Percentiles rank a stretch among this genome's conserved stretches.
These are phyloP conservation scores for Thecaphora frezii DNA, from an alignment of 1,284 basidiomycete species.

Conservation along the genomic window DNA sequence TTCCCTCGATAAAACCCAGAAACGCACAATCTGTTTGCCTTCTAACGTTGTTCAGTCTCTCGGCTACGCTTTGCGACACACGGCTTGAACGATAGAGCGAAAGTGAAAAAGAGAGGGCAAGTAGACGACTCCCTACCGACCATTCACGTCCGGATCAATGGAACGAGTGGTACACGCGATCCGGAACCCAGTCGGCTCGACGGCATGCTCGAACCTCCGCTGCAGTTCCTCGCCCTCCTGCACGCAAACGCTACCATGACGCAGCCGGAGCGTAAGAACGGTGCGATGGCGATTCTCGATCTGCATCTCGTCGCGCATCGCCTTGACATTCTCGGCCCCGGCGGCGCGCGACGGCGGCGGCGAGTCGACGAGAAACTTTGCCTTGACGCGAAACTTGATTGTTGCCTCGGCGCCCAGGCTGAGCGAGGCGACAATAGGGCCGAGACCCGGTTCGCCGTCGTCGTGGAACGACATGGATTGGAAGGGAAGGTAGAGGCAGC, in stretches of 20 bases:
- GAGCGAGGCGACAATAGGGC: constrained; percentile 34
- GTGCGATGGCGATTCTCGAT: constrained; percentile 3
- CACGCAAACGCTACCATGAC: constrained; percentile 24
- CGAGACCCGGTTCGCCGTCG: constrained; percentile 43
- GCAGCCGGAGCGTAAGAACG: constrained; percentile 16
- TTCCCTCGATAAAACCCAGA: no score
- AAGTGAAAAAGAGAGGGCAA: neutral
- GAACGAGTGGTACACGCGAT: constrained; percentile 24
- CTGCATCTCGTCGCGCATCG: neutral
- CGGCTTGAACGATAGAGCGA: no score
- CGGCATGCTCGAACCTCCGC: constrained; percentile 18
- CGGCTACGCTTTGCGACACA: no score
- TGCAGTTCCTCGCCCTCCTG: constrained; percentile 31
- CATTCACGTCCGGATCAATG: constrained; percentile 11
- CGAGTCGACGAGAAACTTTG: constrained; percentile 3
- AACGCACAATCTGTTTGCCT: no score
- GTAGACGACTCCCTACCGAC: neutral
- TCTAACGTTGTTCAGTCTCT: no score
- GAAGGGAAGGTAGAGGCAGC: constrained; percentile 29
- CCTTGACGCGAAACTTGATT: constrained; percentile 40
- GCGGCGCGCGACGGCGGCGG: neutral
- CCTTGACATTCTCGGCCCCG: no score
- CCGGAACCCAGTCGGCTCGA: constrained; percentile 20
- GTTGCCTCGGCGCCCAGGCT: constrained; percentile 27
- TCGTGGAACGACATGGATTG: constrained; percentile 45